Base-by-base conservation (phyloP, 768 basidiomycete genomes). In the Boletus insuetus region DNA sequence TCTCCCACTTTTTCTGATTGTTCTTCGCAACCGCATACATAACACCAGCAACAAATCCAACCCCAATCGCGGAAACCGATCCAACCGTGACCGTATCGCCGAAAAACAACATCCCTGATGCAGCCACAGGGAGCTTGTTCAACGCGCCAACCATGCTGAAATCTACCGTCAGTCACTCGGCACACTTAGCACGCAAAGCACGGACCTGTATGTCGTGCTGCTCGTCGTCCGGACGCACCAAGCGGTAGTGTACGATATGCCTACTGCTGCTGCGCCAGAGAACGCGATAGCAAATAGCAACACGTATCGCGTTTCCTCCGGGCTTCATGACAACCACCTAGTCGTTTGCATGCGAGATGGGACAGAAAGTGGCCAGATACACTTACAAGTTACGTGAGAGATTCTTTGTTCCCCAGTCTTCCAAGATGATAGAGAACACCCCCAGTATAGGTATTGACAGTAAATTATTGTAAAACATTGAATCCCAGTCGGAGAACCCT, bases 381-480 rank as follows among this genome's bases (percentile, higher is more conserved):
- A 74, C 92, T 79, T 71, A 98, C 95, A 99, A 99, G 71, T 96
- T 98, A 46, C 80, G 76, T 35, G 71, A 71, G 35, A 99, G 76
- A 68, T 86, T 94, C 45, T 82, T 86, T 10, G 76, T 75, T 35
- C 87, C 82, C 97, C 97, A 99, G 68, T 97, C 85, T 74, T 99
- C 97, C 31, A 88, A 73, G 46, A 93, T 60, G 60, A 98, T 60
- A 10, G 95, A 97, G 66, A 87, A 92, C 48, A 92, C 64, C 51
- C 81, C 79, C 42, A 99, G 77, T 38, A 98, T 85, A 6, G 97
- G 97, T 63, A 98, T 95, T 19, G 93, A 96, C 49, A 98, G 76
- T 43, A 98, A 69, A 71, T 98, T 99, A 77, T 96, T 97, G 78
- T 98, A 98, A 75, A 93, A 96, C 94, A 98, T 98, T 13, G 94